phyloP scores from a whole-genome alignment of 2,329 filamentous ascomycete species.

The Trichoderma breve region DNA sequence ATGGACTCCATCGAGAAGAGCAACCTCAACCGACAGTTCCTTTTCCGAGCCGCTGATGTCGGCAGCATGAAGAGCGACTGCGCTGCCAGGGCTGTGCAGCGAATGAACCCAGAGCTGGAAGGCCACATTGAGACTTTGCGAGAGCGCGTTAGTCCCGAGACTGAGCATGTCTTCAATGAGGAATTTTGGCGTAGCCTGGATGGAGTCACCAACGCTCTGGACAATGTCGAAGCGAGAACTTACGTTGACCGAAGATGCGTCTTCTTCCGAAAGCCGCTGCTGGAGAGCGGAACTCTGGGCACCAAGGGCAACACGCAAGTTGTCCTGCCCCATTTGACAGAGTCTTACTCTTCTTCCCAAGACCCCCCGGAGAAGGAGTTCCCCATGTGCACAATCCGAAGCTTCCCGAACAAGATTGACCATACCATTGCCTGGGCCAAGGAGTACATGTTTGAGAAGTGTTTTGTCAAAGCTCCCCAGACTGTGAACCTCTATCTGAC shows the following conservation, averaged over 20 bases:
- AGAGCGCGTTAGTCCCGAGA: slow-evolving; percentile 88
- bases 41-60: slow-evolving; percentile 92
- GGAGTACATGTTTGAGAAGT: slow-evolving; percentile 84
- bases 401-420: slow-evolving; percentile 97
- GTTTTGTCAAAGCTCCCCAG: slow-evolving; percentile 90
- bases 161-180: slow-evolving; percentile 92
- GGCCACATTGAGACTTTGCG: slow-evolving; percentile 83
- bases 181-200: slow-evolving; percentile 85
- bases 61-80: slow-evolving; percentile 96
- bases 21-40: slow-evolving; percentile 94
- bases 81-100: slow-evolving; percentile 82
- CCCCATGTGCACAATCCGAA: slow-evolving; percentile 96
- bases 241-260: slow-evolving; percentile 96
- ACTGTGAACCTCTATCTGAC: slow-evolving; percentile 92
- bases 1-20: slow-evolving; percentile 99
- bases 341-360: slow-evolving; percentile 93
- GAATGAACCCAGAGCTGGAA: slow-evolving; percentile 90
- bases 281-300: slow-evolving; percentile 96
- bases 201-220: slow-evolving; percentile 92
- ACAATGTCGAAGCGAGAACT: slow-evolving; percentile 95
- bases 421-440: slow-evolving; percentile 98
- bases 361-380: slow-evolving; percentile 98
- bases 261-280: slow-evolving; percentile 94
- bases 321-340: slow-evolving; percentile 83
- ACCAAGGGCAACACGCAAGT: slow-evolving; percentile 99